Percentiles rank a stretch among this genome's conserved stretches.
These are phyloP conservation scores for Diaporthe ilicicola DNA, from an alignment of 2,329 filamentous ascomycete genomes.

Conservation along the genomic window DNA sequence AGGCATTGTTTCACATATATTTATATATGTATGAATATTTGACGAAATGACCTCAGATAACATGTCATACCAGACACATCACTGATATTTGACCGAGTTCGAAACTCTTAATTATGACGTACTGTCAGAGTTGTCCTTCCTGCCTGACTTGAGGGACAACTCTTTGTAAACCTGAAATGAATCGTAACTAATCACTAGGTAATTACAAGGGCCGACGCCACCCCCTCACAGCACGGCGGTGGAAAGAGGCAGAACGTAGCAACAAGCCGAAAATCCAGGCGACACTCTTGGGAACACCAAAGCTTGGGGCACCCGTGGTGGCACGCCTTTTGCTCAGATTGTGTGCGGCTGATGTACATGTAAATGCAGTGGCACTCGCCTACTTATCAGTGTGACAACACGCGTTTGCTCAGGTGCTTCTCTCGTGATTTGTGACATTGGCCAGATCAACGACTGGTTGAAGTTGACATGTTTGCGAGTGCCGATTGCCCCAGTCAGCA, in stretches of 20 bases:
- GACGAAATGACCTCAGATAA: background rate
- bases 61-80: too few species aligned
- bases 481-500: background rate
- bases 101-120: too few species aligned
- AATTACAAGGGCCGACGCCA: too few species aligned
- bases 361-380: background rate
- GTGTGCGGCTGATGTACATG: background rate
- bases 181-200: too few species aligned
- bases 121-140: too few species aligned
- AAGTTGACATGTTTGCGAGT: background rate
- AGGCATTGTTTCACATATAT: background rate
- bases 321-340: background rate
- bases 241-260: background rate
- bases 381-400: background rate
- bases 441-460: background rate
- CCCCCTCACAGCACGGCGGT: too few species aligned
- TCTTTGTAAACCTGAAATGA: too few species aligned
- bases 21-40: background rate
- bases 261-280: background rate
- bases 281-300: background rate
- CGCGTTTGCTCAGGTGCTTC: background rate
- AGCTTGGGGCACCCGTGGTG: background rate
- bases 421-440: too few species aligned
- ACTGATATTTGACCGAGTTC: background rate
- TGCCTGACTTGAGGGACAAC: too few species aligned